Percentiles rank a stretch among this genome's conserved stretches.
These are phyloP conservation scores for Lineolata rhizophorae DNA, from an alignment of 495 filamentous ascomycete genomes.

Conservation along the genomic window DNA sequence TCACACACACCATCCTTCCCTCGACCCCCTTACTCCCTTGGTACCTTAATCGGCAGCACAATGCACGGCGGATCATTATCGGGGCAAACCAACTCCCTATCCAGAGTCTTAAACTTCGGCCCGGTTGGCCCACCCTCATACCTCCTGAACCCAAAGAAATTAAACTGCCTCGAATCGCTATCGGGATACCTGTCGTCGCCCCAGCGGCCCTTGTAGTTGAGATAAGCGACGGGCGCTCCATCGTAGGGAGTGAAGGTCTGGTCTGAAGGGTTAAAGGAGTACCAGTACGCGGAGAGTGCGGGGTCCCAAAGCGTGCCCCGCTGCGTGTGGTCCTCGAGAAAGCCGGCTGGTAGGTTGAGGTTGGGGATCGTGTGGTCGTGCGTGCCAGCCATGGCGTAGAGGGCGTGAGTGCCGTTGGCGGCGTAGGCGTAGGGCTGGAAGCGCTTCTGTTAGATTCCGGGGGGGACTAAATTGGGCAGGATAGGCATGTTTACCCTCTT, in stretches of 20 bases:
- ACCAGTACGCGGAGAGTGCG: conserved; percentile 9
- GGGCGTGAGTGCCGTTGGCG: conserved; percentile 13
- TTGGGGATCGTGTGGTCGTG: conserved; percentile 43
- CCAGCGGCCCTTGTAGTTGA: conserved; percentile 11
- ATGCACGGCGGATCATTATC: no score
- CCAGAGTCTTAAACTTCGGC: conserved; percentile 9
- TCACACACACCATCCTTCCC: no score
- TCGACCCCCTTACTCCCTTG: no score
- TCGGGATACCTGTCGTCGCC: conserved; percentile 13
- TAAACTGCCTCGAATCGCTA: conserved; percentile 7
- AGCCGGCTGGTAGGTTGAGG: conserved; percentile 32
- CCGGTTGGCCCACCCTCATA: conserved; percentile 10
- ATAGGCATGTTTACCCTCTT: conserved; percentile 4
- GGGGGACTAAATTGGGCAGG: not conserved
- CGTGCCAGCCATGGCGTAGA: conserved; percentile 12
- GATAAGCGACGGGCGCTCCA: conserved; percentile 9
- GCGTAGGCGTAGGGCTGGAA: conserved; percentile 4
- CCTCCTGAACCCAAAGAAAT: conserved; percentile 6
- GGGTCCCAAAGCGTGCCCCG: conserved; percentile 19
- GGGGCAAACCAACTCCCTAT: conserved; percentile 8
- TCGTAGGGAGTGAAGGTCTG: conserved; percentile 4
- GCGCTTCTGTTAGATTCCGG: not conserved
- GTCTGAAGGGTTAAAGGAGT: conserved; percentile 1
- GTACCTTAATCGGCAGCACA: no score
- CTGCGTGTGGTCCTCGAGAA: conserved; percentile 40